Conservation (phyloP, 2,329 filamentous ascomycete species). For the Tolypocladium ovalisporum region DNA sequence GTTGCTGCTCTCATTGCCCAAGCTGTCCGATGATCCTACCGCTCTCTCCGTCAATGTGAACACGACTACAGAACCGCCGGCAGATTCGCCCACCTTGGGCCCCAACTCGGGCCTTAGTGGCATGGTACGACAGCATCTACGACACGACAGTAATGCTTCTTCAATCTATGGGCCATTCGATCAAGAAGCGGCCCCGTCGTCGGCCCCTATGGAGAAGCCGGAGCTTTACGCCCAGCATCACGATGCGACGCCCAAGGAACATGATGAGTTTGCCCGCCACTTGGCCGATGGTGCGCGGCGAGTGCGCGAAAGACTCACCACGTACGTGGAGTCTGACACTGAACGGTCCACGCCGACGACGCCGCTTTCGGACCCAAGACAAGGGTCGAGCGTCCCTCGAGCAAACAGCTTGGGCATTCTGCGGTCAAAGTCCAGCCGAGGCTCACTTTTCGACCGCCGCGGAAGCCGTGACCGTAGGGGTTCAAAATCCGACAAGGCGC, state of each 20-base stretch:
- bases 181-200: slow-evolving; percentile 12
- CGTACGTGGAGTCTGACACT: slow-evolving; percentile 53
- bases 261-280: slow-evolving; percentile 63
- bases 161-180: slow-evolving; percentile 55
- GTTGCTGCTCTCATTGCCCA: slow-evolving; percentile 20
- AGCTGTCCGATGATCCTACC: slow-evolving; percentile 14
- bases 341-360: slow-evolving; percentile 18
- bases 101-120: slow-evolving; percentile 61
- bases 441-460: slow-evolving; percentile 46
- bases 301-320: slow-evolving; percentile 63
- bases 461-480: slow-evolving; percentile 26
- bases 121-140: slow-evolving; percentile 74
- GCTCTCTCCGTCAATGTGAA: slow-evolving; percentile 13
- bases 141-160: slow-evolving; percentile 70
- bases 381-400: slow-evolving; percentile 21
- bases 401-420: slow-evolving; percentile 53
- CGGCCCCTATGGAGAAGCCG: neutral
- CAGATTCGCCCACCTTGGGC: slow-evolving; percentile 72
- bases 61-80: slow-evolving; percentile 13
- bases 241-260: slow-evolving; percentile 26
- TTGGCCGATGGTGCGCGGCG: slow-evolving; percentile 59
- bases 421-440: slow-evolving; percentile 54
- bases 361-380: slow-evolving; percentile 23
- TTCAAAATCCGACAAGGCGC: slow-evolving; percentile 49
- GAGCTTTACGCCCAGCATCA: neutral